Evolutionary conservation across 179 eudicot species (phyloP), one percentile per base, ranked within the genome.

Genomic region (Silene coronaria): DNA sequence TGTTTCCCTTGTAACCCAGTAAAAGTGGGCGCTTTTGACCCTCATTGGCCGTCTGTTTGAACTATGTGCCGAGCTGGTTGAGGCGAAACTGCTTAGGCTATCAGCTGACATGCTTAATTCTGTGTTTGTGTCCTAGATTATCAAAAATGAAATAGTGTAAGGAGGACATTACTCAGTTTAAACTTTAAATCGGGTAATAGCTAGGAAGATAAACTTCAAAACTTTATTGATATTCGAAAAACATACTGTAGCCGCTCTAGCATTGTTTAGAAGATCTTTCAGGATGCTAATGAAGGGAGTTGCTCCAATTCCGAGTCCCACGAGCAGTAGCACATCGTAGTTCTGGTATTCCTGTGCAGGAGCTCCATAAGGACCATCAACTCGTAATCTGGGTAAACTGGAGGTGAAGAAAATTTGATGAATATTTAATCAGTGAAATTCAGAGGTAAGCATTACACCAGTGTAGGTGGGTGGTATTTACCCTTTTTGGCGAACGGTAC

Each of bases 321-420:
- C 97, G 23, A 95, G 93, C 70, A 95, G 97, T 75, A 95, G 75
- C 27, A 92, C 93, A 65, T 95, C 99, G 61, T 95, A 95, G 76
- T 91, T 92, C 71, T 84, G 88, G 87, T 95, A 95, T 75, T 92
- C 97, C 68, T 95, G 99, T 55, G 99, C 97, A 71, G 99, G 96
- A 69, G 99, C 97, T 6, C 99, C 99, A 19, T 95, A 95, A 51
- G 99, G 99, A 68, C 99, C 99, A 82, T 95, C 99, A 26, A 95
- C 91, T 0, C 86, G 87, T 82, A 95, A 69, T 77, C 78, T 88
- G 0, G 97, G 96, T 76, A 90, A 80, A 55, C 99, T 95, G 97
- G 97, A 81, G 80, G 58, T 32, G 26, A 24, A 61, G 63, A 59
- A 67, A 51, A 23, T 26, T 42, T 51, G 73, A 51, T 57, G n/a